Percentiles rank a stretch among this genome's conserved stretches.
Conservation (phyloP, 139 green algal genomes). For the Diplosphaera chodatii region DNA sequence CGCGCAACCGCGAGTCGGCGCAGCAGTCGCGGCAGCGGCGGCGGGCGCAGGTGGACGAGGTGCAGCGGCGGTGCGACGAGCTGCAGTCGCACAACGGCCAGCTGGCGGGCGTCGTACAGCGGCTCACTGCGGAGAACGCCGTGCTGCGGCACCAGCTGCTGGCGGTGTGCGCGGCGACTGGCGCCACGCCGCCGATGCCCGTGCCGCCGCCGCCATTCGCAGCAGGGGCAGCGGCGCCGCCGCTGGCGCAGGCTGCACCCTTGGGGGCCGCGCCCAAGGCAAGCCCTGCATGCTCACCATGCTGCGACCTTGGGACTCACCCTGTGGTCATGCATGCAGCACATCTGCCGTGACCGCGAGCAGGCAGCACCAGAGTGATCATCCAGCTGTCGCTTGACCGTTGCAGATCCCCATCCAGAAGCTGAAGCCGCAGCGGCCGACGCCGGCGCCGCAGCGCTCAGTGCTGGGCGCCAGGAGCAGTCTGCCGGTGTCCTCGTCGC, state of each 20-base stretch:
- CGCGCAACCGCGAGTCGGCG: conserved; percentile 64
- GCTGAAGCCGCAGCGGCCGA: conserved; percentile 5
- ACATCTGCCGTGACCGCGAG: too few relatives aligned
- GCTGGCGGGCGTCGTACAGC: conserved; percentile 36
- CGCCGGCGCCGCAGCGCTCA: conserved; percentile 6
- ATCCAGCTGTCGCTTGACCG: too few relatives aligned
- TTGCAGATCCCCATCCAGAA: conserved; percentile 19
- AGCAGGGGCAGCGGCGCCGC: not conserved
- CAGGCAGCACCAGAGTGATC: too few relatives aligned
- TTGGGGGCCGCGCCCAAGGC: too few relatives aligned
- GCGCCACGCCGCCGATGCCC: not conserved
- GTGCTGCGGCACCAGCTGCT: conserved; percentile 45
- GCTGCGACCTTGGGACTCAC: too few relatives aligned
- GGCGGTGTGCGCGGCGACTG: conserved; percentile 16
- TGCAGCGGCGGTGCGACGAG: conserved; percentile 32
- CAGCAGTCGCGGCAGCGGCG: conserved; percentile 62
- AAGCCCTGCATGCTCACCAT: too few relatives aligned
- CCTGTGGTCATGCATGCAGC: too few relatives aligned
- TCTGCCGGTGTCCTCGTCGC: not conserved
- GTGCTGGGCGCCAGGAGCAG: conserved; percentile 6
- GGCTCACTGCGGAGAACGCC: conserved; percentile 55
- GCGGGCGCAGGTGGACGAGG: conserved; percentile 57
- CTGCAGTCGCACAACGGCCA: conserved; percentile 38
- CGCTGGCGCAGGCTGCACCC: not conserved
- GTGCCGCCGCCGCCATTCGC: not conserved